These are phyloP conservation scores for Periconia sp. DNA, from an alignment of 2,329 filamentous ascomycete genomes.

Conservation along the genomic window DNA sequence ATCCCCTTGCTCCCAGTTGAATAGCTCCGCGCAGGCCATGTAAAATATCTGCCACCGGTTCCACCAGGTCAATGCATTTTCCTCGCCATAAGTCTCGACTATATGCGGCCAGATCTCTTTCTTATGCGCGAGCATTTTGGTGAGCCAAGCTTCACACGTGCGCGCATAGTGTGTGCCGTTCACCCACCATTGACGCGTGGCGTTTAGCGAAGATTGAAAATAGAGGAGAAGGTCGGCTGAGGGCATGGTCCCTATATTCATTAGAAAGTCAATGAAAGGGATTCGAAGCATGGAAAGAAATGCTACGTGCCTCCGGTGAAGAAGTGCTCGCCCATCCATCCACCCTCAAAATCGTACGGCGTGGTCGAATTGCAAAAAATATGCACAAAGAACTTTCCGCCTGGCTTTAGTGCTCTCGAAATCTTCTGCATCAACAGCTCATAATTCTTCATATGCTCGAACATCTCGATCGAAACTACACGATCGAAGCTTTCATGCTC, in stretches of 20 bases:
- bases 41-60: constrained; percentile 76
- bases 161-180: constrained; percentile 71
- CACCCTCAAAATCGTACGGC: constrained; percentile 73
- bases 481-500: constrained; percentile 64
- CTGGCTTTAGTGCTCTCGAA: constrained; percentile 62
- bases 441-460: constrained; percentile 82
- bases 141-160: constrained; percentile 74
- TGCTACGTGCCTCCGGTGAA: constrained; percentile 69
- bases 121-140: constrained; percentile 65
- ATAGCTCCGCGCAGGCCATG: constrained; percentile 73
- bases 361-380: constrained; percentile 69
- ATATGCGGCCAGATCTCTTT: constrained; percentile 68
- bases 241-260: constrained; percentile 58
- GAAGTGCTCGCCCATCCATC: constrained; percentile 78
- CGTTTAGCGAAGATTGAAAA: constrained; percentile 67
- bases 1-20: constrained; percentile 69
- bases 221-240: constrained; percentile 69
- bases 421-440: constrained; percentile 70
- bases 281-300: background rate
- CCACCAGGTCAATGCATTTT: constrained; percentile 67
- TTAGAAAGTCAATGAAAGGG: background rate
- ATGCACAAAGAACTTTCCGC: constrained; percentile 73
- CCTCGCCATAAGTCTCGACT: constrained; percentile 68
- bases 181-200: constrained; percentile 74
- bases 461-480: constrained; percentile 72